Percentiles rank a stretch among this genome's conserved stretches.
phyloP scores from a whole-genome alignment of 345 rosid species.

The Gossypium herbaceum region DNA sequence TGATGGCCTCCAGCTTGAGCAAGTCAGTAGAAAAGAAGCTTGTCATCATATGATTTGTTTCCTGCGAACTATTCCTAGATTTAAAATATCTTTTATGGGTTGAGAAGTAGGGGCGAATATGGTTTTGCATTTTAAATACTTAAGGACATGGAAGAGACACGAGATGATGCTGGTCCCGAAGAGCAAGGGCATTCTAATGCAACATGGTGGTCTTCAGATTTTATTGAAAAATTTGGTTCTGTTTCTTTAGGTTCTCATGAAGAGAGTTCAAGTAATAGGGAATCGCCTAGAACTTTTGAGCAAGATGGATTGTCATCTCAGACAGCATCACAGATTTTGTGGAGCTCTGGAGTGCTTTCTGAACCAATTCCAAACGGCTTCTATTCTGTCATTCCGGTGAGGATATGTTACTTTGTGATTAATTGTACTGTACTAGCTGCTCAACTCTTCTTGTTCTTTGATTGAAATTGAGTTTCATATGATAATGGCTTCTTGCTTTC shows the following conservation, averaged over 20 bases:
- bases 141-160: constrained; percentile 73
- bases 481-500: not conserved
- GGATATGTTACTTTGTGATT: not conserved
- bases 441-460: not conserved
- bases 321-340: constrained; percentile 82
- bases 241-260: constrained; percentile 62
- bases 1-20: constrained; percentile 48
- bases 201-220: constrained; percentile 89
- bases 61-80: constrained; percentile 22
- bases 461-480: not conserved
- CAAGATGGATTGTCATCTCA: constrained; percentile 57
- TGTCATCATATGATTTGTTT: constrained; percentile 28
- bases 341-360: constrained; percentile 84
- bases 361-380: constrained; percentile 45
- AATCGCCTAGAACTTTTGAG: constrained; percentile 57
- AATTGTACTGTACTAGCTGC: not conserved
- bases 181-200: constrained; percentile 67
- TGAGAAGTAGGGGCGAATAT: constrained; percentile 53
- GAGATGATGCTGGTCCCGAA: constrained; percentile 63
- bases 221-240: constrained; percentile 67
- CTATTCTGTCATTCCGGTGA: constrained; percentile 2
- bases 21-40: constrained; percentile 28
- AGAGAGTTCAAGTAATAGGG: constrained; percentile 23
- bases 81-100: constrained; percentile 41
- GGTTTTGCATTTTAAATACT: constrained; percentile 50